Percentiles rank a stretch among this genome's conserved stretches.
phyloP scores from a whole-genome alignment of 192 early-diverging fungal genomes.

The Linnemannia schmuckeri region DNA sequence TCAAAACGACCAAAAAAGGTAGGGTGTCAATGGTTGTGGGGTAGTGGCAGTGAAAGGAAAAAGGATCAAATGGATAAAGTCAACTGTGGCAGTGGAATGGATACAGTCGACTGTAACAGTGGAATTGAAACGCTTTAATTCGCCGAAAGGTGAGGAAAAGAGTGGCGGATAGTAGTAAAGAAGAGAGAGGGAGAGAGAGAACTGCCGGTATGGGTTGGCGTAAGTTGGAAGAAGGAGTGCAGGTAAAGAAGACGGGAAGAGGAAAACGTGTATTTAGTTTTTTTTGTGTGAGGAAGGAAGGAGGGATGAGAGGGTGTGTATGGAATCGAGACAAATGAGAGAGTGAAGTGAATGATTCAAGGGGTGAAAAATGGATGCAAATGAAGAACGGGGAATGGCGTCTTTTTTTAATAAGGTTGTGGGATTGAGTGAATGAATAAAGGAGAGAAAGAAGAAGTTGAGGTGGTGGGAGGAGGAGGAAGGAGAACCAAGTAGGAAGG shows the following conservation, averaged over 20 bases:
- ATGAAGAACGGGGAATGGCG: too few relatives aligned
- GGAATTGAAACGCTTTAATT: background rate
- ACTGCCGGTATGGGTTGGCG: background rate
- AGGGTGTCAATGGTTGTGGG: background rate
- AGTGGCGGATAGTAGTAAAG: background rate
- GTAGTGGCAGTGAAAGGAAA: background rate
- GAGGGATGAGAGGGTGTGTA: background rate
- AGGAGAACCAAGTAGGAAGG: background rate
- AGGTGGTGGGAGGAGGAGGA: background rate
- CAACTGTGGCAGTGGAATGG: background rate
- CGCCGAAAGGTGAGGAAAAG: background rate
- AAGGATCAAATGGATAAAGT: too few relatives aligned
- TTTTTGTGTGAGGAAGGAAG: background rate
- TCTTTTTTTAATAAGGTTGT: background rate
- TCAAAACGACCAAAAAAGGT: background rate
- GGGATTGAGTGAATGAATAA: background rate
- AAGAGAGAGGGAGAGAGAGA: background rate
- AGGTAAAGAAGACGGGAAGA: background rate
- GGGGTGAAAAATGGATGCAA: background rate
- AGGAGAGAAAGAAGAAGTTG: background rate
- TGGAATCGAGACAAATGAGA: too few relatives aligned
- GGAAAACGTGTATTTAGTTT: background rate
- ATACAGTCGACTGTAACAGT: background rate
- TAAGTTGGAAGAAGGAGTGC: background rate
- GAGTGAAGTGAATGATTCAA: background rate